These are phyloP conservation scores for Clarireedia homoeocarpa DNA, from an alignment of 2,329 filamentous ascomycete genomes.

Conservation along the genomic window DNA sequence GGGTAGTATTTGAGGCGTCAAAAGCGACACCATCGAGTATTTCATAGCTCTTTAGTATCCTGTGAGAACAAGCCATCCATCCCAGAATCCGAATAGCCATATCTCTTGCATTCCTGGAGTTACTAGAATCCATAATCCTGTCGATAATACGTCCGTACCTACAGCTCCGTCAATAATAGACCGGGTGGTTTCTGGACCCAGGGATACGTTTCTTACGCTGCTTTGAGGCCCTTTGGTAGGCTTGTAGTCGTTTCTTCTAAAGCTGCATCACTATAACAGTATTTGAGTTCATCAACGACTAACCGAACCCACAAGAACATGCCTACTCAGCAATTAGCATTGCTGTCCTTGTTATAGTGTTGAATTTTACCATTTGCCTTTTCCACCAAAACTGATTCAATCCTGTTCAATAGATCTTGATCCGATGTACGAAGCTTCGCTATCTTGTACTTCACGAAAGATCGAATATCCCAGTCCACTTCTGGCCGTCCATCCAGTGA, in stretches of 20 bases:
- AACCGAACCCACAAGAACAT: constrained; percentile 16
- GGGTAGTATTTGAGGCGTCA: no score
- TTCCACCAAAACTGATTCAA: constrained; percentile 8
- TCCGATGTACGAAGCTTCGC: constrained; percentile 3
- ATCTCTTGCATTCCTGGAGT: no score
- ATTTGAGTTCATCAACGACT: constrained; percentile 6
- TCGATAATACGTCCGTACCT: no score
- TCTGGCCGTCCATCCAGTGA: constrained; percentile 5
- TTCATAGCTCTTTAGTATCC: no score
- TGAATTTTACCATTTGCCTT: constrained; percentile 11
- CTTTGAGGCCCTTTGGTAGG: constrained; percentile 12
- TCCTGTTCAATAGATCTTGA: constrained; percentile 4
- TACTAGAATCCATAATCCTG: no score
- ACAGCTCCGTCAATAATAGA: no score
- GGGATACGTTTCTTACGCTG: constrained; percentile 4
- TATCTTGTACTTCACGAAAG: constrained; percentile 9
- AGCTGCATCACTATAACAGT: constrained; percentile 7
- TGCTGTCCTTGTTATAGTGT: not conserved
- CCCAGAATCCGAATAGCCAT: no score
- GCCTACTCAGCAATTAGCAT: not conserved
- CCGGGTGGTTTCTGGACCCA: no score
- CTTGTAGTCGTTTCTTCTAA: constrained; percentile 2
- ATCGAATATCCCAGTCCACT: constrained; percentile 5
- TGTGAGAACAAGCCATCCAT: no score
- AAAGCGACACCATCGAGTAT: no score